Evolutionary conservation across 768 basidiomycete genomes (phyloP), one percentile per base, ranked within the genome.

Genomic region (Nidularia pulvinata): DNA sequence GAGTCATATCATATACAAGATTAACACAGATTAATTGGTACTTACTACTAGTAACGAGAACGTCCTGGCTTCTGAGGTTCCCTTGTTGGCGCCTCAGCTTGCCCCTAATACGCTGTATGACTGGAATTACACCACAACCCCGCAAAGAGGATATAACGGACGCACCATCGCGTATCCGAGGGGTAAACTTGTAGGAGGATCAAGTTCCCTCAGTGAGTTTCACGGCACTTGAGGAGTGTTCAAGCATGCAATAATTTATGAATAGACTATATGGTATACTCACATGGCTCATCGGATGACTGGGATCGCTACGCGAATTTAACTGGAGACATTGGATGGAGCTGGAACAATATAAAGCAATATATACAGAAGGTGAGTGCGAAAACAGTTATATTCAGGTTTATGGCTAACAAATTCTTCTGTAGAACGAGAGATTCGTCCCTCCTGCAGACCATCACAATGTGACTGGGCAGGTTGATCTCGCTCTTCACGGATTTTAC

Each of bases 111-210:
- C 65, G 6, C 46, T 50, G 1, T 61, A 52, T 48, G 58, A 66
- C 32, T 66, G 65, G 65, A 66, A 68, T 48, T 68, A 55, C 49
- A 66, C 65, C 7, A 65, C 65, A 13, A 58, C 55, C 14, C 54
- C 59, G 3, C 65, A 66, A 53, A 7, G 52, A 11, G 57, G 67
- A 5, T 57, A 54, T 43, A 57, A 56, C 44, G 53, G 62, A 30
- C 4, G 4, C 55, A 9, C 57, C 65, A 10, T 45, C 57, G 4
- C 68, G 64, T 45, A 54, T 60, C 5, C 45, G 64, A 46, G 67
- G 67, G 3, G 54, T 56, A 36, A 53, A 62, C n/a, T 44, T 69
- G 7, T 11, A 3, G 67, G 67, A 7, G 67, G 66, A 16, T 53
- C 56, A 14, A 61, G 61, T 35, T 59, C 61, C 9, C 59, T 59